Conservation (phyloP, 352 stramenopile genomes). For the Phytophthora syringae region DNA sequence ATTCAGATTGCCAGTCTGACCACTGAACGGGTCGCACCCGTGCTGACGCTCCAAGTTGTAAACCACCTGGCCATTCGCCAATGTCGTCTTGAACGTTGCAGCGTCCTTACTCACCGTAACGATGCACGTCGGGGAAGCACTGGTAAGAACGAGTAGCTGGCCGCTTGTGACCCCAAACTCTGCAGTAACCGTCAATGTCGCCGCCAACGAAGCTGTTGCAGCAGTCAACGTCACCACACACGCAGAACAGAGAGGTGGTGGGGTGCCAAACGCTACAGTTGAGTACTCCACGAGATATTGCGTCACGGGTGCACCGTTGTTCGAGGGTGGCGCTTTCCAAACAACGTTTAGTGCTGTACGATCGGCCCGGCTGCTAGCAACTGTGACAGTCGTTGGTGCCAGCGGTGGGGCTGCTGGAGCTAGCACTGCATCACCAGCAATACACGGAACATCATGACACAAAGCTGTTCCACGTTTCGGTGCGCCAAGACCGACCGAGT, state of each 20-base stretch:
- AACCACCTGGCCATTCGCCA: conserved; percentile 38
- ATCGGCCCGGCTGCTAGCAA: conserved; percentile 83
- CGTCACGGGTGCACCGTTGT: conserved; percentile 71
- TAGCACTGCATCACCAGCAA: conserved; percentile 41
- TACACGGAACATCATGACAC: conserved; percentile 62
- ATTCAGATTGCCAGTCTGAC: conserved; percentile 41
- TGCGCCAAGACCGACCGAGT: conserved; percentile 81
- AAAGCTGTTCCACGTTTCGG: conserved; percentile 47
- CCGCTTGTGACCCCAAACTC: conserved; percentile 41
- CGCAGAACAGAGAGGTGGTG: conserved; percentile 45
- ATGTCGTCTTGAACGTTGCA: conserved; percentile 41
- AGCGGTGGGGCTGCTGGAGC: conserved; percentile 75
- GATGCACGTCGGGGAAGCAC: conserved; percentile 52
- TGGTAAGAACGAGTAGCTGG: conserved; percentile 57
- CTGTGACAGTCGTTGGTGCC: conserved; percentile 73
- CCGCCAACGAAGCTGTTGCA: conserved; percentile 18
- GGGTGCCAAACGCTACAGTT: conserved; percentile 49
- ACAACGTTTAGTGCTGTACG: conserved; percentile 84
- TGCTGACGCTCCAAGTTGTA: conserved; percentile 51
- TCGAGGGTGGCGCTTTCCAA: conserved; percentile 73
- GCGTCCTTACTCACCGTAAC: conserved; percentile 43
- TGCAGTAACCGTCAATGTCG: conserved; percentile 43
- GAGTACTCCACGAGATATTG: conserved; percentile 91
- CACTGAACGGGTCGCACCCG: conserved; percentile 72
- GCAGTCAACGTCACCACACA: conserved; percentile 54